phyloP scores from a whole-genome alignment of 805 yeast genomes.

The Lipomyces kockii region DNA sequence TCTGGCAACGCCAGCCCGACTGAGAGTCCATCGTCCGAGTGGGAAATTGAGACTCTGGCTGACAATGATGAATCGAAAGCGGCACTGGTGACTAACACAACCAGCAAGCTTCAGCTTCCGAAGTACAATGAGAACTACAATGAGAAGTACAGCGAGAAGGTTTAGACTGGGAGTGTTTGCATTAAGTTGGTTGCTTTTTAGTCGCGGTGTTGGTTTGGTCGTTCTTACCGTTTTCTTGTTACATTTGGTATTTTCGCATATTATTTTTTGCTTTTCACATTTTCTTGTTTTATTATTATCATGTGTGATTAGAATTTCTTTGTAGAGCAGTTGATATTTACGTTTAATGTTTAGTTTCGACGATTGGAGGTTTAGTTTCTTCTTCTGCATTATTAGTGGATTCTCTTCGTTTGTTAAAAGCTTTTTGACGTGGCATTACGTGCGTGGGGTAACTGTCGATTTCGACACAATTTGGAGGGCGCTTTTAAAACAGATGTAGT shows the following conservation, averaged over 20 bases:
- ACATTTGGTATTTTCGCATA: background rate
- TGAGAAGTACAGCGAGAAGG: constrained; percentile 10
- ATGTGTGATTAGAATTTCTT: background rate
- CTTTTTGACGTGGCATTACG: background rate
- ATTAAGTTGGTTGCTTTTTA: background rate
- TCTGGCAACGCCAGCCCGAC: constrained; percentile 11
- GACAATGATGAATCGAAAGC: constrained; percentile 27
- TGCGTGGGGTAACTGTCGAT: no score
- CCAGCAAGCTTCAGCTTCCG: constrained; percentile 5
- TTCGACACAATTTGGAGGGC: no score
- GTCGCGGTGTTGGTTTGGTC: background rate
- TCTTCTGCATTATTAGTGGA: background rate
- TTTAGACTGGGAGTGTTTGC: background rate
- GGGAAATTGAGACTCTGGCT: constrained; percentile 35
- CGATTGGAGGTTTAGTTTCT: background rate
- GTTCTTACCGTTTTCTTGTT: background rate
- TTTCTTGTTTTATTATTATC: background rate
- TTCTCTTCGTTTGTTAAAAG: background rate
- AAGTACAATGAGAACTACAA: constrained; percentile 4
- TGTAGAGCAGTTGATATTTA: background rate
- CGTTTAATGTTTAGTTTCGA: background rate
- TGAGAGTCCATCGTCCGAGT: constrained; percentile 18
- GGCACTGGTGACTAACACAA: constrained; percentile 16
- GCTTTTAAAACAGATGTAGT: background rate
- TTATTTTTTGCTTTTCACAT: background rate